Conservation (phyloP, 768 basidiomycete species). For the Termitomyces sp. region DNA sequence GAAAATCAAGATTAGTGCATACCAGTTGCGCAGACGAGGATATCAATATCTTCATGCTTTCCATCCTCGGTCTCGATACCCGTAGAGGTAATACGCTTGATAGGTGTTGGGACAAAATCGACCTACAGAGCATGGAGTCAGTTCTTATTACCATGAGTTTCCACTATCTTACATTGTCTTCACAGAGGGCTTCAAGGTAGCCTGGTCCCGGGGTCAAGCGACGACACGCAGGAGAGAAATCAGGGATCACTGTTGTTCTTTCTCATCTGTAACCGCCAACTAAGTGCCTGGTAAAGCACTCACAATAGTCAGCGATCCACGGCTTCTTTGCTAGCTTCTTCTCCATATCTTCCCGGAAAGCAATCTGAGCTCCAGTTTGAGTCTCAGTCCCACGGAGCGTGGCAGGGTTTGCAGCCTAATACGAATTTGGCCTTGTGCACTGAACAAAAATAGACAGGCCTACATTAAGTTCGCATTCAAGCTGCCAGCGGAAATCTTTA, state of each 20-base stretch:
- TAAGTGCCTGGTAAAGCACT: not conserved
- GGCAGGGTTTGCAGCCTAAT: constrained; percentile 28
- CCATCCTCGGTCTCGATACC: constrained; percentile 58
- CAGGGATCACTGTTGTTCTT: constrained; percentile 41
- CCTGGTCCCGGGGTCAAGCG: constrained; percentile 66
- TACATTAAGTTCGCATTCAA: constrained; percentile 49
- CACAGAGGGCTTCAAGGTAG: constrained; percentile 58
- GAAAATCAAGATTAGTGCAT: not conserved
- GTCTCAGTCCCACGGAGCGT: constrained; percentile 35
- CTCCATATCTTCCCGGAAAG: constrained; percentile 40
- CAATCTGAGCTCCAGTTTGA: constrained; percentile 26
- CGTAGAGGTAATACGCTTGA: constrained; percentile 43
- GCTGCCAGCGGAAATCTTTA: constrained; percentile 37
- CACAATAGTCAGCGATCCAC: constrained; percentile 55
- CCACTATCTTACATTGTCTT: constrained; percentile 43
- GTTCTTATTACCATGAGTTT: not conserved
- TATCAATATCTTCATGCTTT: constrained; percentile 45
- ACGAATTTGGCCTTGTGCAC: not conserved
- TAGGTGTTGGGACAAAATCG: constrained; percentile 44
- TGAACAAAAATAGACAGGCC: constrained; percentile 4
- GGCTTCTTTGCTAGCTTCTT: constrained; percentile 49
- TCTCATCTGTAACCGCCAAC: not conserved
- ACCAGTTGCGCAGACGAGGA: constrained; percentile 63
- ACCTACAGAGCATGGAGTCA: constrained; percentile 27
- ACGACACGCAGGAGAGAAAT: constrained; percentile 53